Conservation (phyloP, 2,329 filamentous ascomycete genomes). For the Fusarium drepaniforme region DNA sequence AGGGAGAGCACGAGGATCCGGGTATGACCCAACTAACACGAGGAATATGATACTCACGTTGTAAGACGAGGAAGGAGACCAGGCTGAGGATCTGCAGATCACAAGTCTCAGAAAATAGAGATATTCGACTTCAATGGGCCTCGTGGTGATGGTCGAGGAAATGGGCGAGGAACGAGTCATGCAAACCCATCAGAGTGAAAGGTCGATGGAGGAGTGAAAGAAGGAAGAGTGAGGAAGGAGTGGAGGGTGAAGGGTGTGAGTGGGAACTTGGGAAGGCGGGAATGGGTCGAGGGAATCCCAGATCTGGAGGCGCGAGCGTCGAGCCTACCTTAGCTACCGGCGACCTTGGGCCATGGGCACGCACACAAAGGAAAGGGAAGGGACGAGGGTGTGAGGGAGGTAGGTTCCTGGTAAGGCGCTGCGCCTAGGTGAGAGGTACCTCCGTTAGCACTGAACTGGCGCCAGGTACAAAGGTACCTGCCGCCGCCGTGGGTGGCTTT, state of each 20-base stretch:
- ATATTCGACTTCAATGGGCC: conserved; percentile 18
- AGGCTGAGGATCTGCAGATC: conserved; percentile 8
- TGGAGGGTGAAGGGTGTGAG: conserved; percentile 42
- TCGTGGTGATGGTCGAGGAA: conserved; percentile 21
- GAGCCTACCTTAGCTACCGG: conserved; percentile 32
- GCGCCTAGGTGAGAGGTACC: conserved; percentile 32
- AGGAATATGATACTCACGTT: conserved; percentile 32
- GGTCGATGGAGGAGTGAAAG: conserved; percentile 34
- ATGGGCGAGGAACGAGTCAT: conserved; percentile 32
- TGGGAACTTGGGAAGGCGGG: conserved; percentile 44
- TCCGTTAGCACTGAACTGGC: conserved; percentile 33
- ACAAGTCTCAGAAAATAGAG: conserved; percentile 5
- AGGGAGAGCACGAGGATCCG: conserved; percentile 29
- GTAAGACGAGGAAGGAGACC: conserved; percentile 14
- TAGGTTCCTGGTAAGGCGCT: conserved; percentile 39
- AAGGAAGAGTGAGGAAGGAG: conserved; percentile 42
- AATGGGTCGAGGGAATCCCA: conserved; percentile 46
- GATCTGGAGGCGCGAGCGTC: conserved; percentile 44
- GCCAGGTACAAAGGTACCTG: conserved; percentile 35
- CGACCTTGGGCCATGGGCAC: conserved; percentile 11
- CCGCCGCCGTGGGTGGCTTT: conserved; percentile 18
- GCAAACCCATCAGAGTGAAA: conserved; percentile 24
- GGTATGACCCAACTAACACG: conserved; percentile 43
- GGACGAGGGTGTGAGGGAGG: conserved; percentile 38
- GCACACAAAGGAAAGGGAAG: conserved; percentile 34